Conservation (phyloP, 2,329 filamentous ascomycete genomes). For the Pestalotiopsis sp. region DNA sequence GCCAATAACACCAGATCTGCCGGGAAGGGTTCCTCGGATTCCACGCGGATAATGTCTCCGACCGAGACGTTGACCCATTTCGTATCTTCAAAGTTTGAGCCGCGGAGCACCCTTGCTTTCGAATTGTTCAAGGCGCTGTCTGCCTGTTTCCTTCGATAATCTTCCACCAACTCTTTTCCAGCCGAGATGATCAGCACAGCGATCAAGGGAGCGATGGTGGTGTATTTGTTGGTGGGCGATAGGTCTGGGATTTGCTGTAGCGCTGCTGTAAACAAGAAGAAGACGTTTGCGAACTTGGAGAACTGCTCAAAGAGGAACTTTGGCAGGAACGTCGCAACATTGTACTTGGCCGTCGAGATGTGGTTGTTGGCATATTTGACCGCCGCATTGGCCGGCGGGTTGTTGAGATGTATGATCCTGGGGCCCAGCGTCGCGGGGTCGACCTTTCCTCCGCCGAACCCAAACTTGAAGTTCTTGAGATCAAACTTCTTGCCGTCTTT, state of each 20-base stretch:
- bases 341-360: conserved; percentile 98
- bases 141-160: conserved; percentile 85
- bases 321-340: conserved; percentile 86
- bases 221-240: conserved; percentile 93
- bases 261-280: conserved; percentile 96
- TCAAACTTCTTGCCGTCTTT: conserved; percentile 63
- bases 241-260: conserved; percentile 95
- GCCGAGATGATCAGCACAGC: conserved; percentile 94
- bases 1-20: conserved; percentile 91
- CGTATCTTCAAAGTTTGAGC: conserved; percentile 80
- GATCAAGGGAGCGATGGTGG: conserved; percentile 90
- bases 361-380: conserved; percentile 97
- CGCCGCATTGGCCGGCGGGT: conserved; percentile 83
- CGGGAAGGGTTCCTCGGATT: conserved; percentile 94
- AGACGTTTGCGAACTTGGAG: conserved; percentile 98
- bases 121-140: conserved; percentile 89
- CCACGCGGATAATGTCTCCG: conserved; percentile 88
- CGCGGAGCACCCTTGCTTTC: conserved; percentile 79
- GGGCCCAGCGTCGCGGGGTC: conserved; percentile 92
- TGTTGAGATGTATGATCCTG: conserved; percentile 93
- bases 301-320: conserved; percentile 99
- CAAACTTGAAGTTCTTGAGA: conserved; percentile 85
- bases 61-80: conserved; percentile 95
- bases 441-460: conserved; percentile 80
- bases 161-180: conserved; percentile 91